Evolutionary conservation across 75 land plant species (phyloP).

Genomic region (Azolla pinnata): DNA sequence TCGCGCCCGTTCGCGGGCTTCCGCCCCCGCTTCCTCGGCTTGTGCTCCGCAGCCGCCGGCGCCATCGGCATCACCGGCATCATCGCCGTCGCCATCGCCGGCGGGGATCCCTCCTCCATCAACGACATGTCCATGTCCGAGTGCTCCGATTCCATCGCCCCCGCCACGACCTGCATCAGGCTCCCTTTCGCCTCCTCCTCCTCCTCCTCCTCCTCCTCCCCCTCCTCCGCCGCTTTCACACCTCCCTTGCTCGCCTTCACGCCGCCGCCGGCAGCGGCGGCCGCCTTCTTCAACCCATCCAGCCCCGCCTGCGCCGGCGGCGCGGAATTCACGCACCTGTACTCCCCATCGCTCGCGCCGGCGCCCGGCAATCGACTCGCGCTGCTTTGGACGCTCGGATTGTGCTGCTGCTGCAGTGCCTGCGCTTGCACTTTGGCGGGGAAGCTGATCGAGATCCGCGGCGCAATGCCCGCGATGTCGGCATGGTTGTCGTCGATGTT

Average conservation of each 20-base stretch:
- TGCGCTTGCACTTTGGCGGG: no score
- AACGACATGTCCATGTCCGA: constrained; percentile 6
- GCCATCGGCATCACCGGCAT: constrained; percentile 8
- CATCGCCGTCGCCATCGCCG: constrained; percentile 25
- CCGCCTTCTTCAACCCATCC: constrained; percentile 16
- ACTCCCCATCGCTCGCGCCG: no score
- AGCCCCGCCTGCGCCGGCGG: constrained; percentile 15
- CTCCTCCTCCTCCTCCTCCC: not conserved
- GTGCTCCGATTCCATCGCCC: not conserved
- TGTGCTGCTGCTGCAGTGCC: no score
- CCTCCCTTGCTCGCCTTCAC: not conserved
- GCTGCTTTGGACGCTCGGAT: no score
- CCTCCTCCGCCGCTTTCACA: not conserved
- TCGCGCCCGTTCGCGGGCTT: constrained; percentile 95
- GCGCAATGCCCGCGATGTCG: no score
- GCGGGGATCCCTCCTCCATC: constrained; percentile 19
- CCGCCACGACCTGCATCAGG: not conserved
- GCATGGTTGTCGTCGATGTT: no score
- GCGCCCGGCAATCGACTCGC: no score
- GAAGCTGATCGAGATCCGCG: no score
- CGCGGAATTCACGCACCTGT: not conserved
- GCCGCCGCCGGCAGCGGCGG: constrained; percentile 5
- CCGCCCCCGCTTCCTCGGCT: constrained; percentile 66
- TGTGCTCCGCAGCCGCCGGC: constrained; percentile 34
- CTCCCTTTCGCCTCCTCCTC: not conserved